Base-by-base conservation (phyloP, 1,284 basidiomycete genomes). In the Tilletia indica region DNA sequence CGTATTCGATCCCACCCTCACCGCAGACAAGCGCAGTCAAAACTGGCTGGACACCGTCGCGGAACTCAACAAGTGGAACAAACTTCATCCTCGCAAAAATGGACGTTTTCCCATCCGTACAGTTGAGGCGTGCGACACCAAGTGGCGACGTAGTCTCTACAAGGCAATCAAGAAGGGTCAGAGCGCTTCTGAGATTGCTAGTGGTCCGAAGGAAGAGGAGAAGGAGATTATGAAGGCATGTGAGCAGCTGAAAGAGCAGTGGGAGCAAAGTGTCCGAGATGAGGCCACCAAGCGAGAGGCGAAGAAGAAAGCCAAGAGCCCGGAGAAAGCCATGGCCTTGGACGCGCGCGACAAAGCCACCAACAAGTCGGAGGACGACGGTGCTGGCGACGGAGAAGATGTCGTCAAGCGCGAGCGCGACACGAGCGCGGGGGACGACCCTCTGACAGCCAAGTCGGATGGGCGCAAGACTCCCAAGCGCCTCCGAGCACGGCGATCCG, bases 251-350 rank as follows among this genome's bases (percentile, higher is more conserved):
- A 54, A 54, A 19, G 51, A 54, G 6, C 51, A 54, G 25, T 54
- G 51, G 51, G 25, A 19, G 5, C 19, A 54, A 19, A 4, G n/a
- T 4, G 19, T n/a, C 16, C 51, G 51, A 19, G 51, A 54, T 19
- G 51, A 54, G 25, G 6, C 16, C 16, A 19, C 6, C 51, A 54
- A 54, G 25, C 51, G 51, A 19, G 51, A 19, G 19, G 19, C 51
- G 8, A 54, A 54, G 51, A 54, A 54, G 51, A 54, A 54, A 12
- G 42, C 42, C 51, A 54, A 54, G 51, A 31, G n/a, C 51, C 51
- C 51, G 51, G 51, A 19, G 5, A 5, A 8, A 19, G 51, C 51
- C 5, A 54, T 8, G 51, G 51, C 51, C 51, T 8, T 31, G 8
- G 16, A 54, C 25, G 51, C 51, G 8, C 51, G 51, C 51, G 19